Percentiles rank a stretch among this genome's conserved stretches.
Evolutionary conservation across 257 asterid species (phyloP).

Genomic region (Penstemon newberryi): DNA sequence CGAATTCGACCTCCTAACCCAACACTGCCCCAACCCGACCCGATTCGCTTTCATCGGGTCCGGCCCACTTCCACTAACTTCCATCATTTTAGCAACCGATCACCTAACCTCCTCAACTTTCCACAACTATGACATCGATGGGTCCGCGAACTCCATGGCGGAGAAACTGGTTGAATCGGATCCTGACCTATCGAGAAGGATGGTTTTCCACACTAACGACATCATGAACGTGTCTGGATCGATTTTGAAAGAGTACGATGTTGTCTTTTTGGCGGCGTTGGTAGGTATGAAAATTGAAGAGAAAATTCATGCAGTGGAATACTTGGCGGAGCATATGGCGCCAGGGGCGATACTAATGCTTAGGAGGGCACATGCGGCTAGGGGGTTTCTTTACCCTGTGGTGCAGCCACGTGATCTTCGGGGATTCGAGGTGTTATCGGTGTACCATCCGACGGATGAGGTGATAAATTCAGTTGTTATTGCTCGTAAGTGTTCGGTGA

Average conservation of each 20-base stretch:
- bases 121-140: conserved; percentile 76
- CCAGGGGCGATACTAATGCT: conserved; percentile 80
- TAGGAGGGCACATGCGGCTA: conserved; percentile 87
- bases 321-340: conserved; percentile 57
- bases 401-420: conserved; percentile 62
- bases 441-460: conserved; percentile 84
- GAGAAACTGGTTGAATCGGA: conserved; percentile 50
- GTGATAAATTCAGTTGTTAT: conserved; percentile 85
- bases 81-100: conserved; percentile 66
- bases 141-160: conserved; percentile 61
- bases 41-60: conserved; percentile 77
- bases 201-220: conserved; percentile 59
- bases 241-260: conserved; percentile 55
- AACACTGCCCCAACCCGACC: conserved; percentile 38
- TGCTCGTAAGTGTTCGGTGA: conserved; percentile 44
- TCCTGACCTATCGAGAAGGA: conserved; percentile 51
- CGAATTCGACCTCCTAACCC: conserved; percentile 57
- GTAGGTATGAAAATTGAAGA: conserved; percentile 85
- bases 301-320: conserved; percentile 54
- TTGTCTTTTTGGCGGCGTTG: conserved; percentile 81
- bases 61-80: conserved; percentile 88
- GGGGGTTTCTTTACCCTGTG: conserved; percentile 82
- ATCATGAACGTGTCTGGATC: conserved; percentile 53
- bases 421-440: conserved; percentile 76
- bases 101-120: conserved; percentile 54